Conservation (phyloP, 331 rosid species). For the Erythrophleum ivorense region DNA sequence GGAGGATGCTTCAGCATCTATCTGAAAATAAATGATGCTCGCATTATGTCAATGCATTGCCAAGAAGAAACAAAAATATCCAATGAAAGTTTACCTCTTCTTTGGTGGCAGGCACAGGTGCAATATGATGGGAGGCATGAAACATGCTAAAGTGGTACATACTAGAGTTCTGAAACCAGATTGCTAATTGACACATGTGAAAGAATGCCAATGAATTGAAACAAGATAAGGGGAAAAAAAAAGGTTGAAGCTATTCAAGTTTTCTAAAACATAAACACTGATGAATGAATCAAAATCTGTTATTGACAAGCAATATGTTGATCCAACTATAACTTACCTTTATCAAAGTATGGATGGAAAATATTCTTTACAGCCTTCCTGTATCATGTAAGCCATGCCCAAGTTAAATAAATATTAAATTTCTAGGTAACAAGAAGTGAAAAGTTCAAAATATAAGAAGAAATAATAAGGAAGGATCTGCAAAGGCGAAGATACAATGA, state of each 20-base stretch:
- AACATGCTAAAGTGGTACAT: constrained; percentile 37
- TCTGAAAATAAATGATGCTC: constrained; percentile 40
- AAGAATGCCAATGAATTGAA: constrained; percentile 34
- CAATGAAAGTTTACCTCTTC: constrained; percentile 39
- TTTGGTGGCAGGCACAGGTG: constrained; percentile 62
- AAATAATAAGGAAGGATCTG: not conserved
- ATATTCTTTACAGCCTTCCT: constrained; percentile 58
- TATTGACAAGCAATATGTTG: not conserved
- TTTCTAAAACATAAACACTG: not conserved
- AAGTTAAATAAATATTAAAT: not conserved
- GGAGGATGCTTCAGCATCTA: constrained; percentile 64
- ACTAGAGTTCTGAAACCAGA: constrained; percentile 74
- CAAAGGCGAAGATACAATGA: not conserved
- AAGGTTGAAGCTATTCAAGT: constrained; percentile 15
- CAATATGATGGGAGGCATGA: constrained; percentile 67
- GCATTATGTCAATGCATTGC: not conserved
- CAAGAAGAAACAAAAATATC: constrained; percentile 4
- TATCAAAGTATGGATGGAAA: constrained; percentile 62
- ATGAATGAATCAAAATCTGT: not conserved
- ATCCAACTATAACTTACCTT: constrained; percentile 52
- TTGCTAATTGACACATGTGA: constrained; percentile 46
- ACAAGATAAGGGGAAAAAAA: not conserved
- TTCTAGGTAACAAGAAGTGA: not conserved
- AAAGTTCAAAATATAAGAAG: not conserved
- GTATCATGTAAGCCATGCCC: constrained; percentile 38